Conservation (phyloP, 345 rosid species). For the Eutrema heterophyllum region DNA sequence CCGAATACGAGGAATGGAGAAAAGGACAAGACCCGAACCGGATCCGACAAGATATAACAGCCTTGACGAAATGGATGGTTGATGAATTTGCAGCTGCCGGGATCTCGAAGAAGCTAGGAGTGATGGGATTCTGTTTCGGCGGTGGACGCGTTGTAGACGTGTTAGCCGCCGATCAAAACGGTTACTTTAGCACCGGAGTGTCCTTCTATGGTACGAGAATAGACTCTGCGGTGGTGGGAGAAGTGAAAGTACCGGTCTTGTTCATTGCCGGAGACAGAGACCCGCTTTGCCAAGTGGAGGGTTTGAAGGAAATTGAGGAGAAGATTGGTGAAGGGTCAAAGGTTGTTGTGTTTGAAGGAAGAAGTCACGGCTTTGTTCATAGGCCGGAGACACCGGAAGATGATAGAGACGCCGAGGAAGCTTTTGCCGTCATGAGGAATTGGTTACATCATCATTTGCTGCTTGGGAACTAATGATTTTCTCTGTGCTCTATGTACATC, state of each 20-base stretch:
- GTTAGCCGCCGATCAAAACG: slow-evolving; percentile 50
- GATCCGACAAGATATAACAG: slow-evolving; percentile 45
- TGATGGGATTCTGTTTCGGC: slow-evolving; percentile 83
- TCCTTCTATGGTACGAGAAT: slow-evolving; percentile 90
- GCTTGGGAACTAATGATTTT: not conserved
- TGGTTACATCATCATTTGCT: slow-evolving; percentile 60
- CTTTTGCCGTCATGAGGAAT: slow-evolving; percentile 54
- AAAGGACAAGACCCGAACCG: slow-evolving; percentile 45
- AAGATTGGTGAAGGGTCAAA: slow-evolving; percentile 46
- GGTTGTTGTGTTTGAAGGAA: slow-evolving; percentile 53
- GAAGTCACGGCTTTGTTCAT: slow-evolving; percentile 82
- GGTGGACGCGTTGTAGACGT: slow-evolving; percentile 69
- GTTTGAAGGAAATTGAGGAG: slow-evolving; percentile 42
- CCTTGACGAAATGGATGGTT: slow-evolving; percentile 65
- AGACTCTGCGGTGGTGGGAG: slow-evolving; percentile 38
- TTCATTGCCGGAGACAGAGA: slow-evolving; percentile 70
- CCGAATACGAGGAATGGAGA: slow-evolving; percentile 52
- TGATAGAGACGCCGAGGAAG: slow-evolving; percentile 75
- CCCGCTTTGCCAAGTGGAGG: slow-evolving; percentile 53
- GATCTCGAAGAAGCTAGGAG: slow-evolving; percentile 71
- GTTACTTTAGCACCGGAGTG: slow-evolving; percentile 52
- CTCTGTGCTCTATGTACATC: not conserved
- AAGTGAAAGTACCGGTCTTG: slow-evolving; percentile 62
- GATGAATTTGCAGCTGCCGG: slow-evolving; percentile 77
- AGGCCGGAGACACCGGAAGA: slow-evolving; percentile 68